phyloP scores from a whole-genome alignment of 2,329 filamentous ascomycete species.

The Orbilia blumenaviensis region DNA sequence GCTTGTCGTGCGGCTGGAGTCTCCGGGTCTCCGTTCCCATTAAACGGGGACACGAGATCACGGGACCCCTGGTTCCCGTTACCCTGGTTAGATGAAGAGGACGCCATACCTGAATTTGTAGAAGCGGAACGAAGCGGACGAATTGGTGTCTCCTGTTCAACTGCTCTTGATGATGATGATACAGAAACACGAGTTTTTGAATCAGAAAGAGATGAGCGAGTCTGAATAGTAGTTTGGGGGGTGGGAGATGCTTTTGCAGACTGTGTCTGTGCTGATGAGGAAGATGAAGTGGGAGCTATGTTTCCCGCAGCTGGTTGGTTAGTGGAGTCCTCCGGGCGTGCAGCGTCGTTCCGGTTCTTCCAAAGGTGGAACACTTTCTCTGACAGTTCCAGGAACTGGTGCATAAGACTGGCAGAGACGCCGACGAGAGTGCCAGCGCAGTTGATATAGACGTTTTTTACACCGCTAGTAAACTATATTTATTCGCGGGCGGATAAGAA shows the following conservation, averaged over 20 bases:
- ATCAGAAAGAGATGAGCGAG: not conserved
- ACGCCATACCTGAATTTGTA: not conserved
- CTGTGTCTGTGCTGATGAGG: not conserved
- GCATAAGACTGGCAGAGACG: constrained; percentile 17
- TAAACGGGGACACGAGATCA: not conserved
- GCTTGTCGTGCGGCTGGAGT: constrained; percentile 2
- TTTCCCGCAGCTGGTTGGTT: not conserved
- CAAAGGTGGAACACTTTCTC: constrained; percentile 46
- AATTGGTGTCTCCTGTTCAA: no score
- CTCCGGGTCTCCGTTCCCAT: not conserved
- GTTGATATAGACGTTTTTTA: constrained; percentile 40
- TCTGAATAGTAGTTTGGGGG: not conserved
- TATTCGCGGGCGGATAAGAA: not conserved
- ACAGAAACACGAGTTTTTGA: not conserved
- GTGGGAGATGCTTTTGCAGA: not conserved
- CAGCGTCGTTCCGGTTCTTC: constrained; percentile 34
- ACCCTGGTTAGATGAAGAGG: not conserved
- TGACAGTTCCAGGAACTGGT: constrained; percentile 34
- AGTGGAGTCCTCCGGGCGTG: constrained; percentile 18
- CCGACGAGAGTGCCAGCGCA: constrained; percentile 39
- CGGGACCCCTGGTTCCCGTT: not conserved
- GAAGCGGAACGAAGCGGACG: not conserved
- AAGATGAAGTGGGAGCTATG: not conserved
- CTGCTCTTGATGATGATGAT: not conserved
- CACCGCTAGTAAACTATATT: constrained; percentile 16